Percentiles rank a stretch among this genome's conserved stretches.
These are phyloP conservation scores for Pezicula rhizophila DNA, from an alignment of 2,329 filamentous ascomycete species.

Conservation along the genomic window DNA sequence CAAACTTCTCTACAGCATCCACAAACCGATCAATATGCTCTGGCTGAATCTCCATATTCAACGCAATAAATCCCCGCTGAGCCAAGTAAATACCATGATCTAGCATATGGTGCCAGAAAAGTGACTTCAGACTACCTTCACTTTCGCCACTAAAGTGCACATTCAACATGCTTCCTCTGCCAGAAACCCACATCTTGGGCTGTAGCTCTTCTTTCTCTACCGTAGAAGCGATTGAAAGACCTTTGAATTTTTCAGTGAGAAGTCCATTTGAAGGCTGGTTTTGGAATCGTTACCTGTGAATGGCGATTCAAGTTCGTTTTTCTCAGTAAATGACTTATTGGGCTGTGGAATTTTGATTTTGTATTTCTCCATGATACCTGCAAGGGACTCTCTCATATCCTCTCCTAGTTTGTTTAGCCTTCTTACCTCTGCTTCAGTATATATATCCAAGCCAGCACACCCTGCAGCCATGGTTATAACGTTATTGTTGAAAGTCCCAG, in stretches of 20 bases:
- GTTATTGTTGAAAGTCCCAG: constrained; percentile 67
- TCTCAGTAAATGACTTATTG: neutral
- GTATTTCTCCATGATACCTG: constrained; percentile 8
- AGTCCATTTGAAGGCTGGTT: neutral
- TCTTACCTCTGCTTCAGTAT: constrained; percentile 10
- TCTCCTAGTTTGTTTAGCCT: constrained; percentile 15
- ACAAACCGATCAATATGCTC: constrained; percentile 11
- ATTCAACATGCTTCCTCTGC: constrained; percentile 15
- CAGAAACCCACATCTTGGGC: constrained; percentile 13
- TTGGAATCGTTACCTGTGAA: constrained; percentile 5
- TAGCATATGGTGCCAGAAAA: constrained; percentile 20
- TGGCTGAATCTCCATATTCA: constrained; percentile 15
- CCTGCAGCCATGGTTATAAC: constrained; percentile 47
- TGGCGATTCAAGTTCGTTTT: constrained; percentile 8
- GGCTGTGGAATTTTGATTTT: neutral
- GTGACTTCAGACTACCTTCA: constrained; percentile 9
- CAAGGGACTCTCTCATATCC: constrained; percentile 5
- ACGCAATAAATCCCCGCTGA: constrained; percentile 16
- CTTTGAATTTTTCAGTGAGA: neutral
- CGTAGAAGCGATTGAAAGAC: neutral
- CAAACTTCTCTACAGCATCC: neutral
- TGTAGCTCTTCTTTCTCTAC: neutral
- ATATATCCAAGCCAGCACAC: constrained; percentile 16
- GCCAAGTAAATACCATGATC: constrained; percentile 17
- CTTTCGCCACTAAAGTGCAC: constrained; percentile 16